Conservation (phyloP, 1,139 yeast species). For the Geotrichum histeridarum region DNA sequence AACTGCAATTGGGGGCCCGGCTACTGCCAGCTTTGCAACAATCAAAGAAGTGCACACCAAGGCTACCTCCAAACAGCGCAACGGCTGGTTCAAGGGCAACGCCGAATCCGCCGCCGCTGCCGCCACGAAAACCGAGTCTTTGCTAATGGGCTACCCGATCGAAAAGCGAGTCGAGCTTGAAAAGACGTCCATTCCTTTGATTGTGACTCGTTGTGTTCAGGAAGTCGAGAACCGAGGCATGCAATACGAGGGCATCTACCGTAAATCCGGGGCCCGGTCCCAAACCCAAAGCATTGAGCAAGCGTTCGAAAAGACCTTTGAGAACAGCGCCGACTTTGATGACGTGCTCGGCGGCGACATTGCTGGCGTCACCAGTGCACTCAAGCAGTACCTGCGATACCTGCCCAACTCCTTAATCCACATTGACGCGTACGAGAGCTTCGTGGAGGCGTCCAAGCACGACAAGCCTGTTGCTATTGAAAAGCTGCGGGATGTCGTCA, state of each 20-base stretch:
- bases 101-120: constrained; percentile 4
- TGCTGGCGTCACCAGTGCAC: constrained; percentile 78
- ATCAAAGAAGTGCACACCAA: constrained; percentile 14
- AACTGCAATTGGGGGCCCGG: constrained; percentile 19
- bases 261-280: constrained; percentile 84
- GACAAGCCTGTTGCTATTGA: constrained; percentile 27
- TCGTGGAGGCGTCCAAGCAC: constrained; percentile 41
- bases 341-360: constrained; percentile 62
- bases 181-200: constrained; percentile 57
- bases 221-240: constrained; percentile 75
- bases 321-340: constrained; percentile 30
- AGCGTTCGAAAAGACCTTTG: constrained; percentile 37
- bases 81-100: constrained; percentile 21
- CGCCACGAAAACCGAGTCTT: constrained; percentile 9
- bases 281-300: constrained; percentile 54
- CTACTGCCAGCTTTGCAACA: constrained; percentile 5
- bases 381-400: constrained; percentile 79
- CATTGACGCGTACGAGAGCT: constrained; percentile 59
- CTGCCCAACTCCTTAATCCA: constrained; percentile 84
- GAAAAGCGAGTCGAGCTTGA: constrained; percentile 48
- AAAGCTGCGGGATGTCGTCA: constrained; percentile 38
- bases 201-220: constrained; percentile 65
- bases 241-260: constrained; percentile 76
- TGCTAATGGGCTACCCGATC: constrained; percentile 29
- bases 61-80: constrained; percentile 6